Base-by-base conservation (phyloP, 768 basidiomycete genomes). In the Leucogyrophana mollusca region DNA sequence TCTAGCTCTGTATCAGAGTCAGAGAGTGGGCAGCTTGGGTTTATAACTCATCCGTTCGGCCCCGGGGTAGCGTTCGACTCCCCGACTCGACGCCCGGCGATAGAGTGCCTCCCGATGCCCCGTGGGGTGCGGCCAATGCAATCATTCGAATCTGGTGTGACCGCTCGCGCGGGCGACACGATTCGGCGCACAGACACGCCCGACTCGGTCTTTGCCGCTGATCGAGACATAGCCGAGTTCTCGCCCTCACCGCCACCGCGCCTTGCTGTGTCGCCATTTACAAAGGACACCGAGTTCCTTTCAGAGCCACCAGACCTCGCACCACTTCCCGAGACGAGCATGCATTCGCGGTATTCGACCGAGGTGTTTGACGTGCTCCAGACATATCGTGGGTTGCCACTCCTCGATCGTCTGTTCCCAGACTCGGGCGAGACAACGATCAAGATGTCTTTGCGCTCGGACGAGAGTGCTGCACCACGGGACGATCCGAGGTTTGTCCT, bases 401-500 rank as follows among this genome's bases (percentile, higher is more conserved):
- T 81, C 5, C 73, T 90, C 10, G 87, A 91, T 48, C 80, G 77
- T 44, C 69, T 90, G 20, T 73, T 77, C 5, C 67, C 76, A 0
- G 80, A 79, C 34, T 68, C 73, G 5, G 79, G 78, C 35, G 81
- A 82, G 24, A 81, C 83, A 2, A 85, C 89, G 22, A 83, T 89
- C 64, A 84, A 80, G 60, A 71, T 92, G 59, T 86, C 85, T 1
- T 62, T 89, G 11, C 74, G 79, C 20, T 62, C 78, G 0, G 84
- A 87, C 27, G 80, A 85, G 46, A 79, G 76, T 22, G 82, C 83
- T 11, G 78, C 85, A 1, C 90, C 90, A 6, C 79, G 84, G 11
- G 87, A 94, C 52, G 93, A 96, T 55, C 91, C 93, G 13, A 79
- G 92, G 0, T 94, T 94, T 59, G 90, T 93, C 30, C 83, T 95